Evolutionary conservation across 1,284 basidiomycete species (phyloP), one percentile per base, ranked within the genome.

Genomic region (Cystobasidium pallidum): DNA sequence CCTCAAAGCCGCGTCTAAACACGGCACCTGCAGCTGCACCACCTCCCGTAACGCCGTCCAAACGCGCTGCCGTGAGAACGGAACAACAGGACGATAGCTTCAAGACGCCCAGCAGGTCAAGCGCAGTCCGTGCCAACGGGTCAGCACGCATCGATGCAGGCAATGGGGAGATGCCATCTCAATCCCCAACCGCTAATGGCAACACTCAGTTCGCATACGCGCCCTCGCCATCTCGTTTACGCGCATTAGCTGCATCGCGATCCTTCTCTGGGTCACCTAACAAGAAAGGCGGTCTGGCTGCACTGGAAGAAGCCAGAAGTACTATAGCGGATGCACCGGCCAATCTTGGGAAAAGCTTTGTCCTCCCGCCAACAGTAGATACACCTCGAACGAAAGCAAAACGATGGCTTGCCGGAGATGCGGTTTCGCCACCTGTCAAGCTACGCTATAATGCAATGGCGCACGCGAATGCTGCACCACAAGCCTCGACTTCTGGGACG

Each of bases 311-410:
- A 13, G 36, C 30, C 17, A 28, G 19, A 21, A 32, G 21, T 52
- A 51, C 30, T 1, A 17, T 34, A n/a, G 11, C 15, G 26, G 36
- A 68, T 30, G 64, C 55, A 34, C 43, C 72, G 21, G 32, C 49
- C 43, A 62, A 70, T 21, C 49, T 70, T 13, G 67, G 67, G 17
- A 70, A 52, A 26, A 61, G 26, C 26, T 43, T 61, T 11, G 58
- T 64, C 3, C 26, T 61, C n/a, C 39, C 73, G 11, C 55, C 67
- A 8, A 64, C 62, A 1, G 43, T 64, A 21, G 73, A 74, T 49
- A 74, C 73, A 32, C 73, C 73, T 17, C 34, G 73, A 17, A 74
- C 73, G 8, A 74, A 65, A 52, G 72, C 72, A 7, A 62, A 61
- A 66, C 47, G 61, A 52, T 73, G 72, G 72, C 65, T 73, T 19